These are phyloP conservation scores for Pharnaceum exiguum DNA, from an alignment of 148 eudicot genomes.

Conservation along the genomic window DNA sequence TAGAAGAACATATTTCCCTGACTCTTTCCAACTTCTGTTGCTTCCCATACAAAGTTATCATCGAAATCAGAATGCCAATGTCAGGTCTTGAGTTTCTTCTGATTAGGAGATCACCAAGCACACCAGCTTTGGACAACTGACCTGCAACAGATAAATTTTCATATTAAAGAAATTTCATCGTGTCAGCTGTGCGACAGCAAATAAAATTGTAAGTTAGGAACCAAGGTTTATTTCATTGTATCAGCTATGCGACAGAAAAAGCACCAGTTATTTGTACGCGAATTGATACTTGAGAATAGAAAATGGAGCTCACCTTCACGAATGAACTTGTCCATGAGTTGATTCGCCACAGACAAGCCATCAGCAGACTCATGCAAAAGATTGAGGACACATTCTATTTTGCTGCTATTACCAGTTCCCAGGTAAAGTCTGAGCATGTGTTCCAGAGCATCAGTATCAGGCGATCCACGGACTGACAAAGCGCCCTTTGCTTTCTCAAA, in stretches of 20 bases:
- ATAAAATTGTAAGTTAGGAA: too few relatives aligned
- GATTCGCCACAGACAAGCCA: conserved; percentile 57
- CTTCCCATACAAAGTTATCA: conserved; percentile 59
- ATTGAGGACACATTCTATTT: conserved; percentile 36
- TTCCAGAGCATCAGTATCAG: conserved; percentile 45
- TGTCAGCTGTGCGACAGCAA: background rate
- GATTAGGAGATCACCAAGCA: conserved; percentile 41
- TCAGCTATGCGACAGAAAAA: background rate
- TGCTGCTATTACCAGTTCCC: conserved; percentile 29
- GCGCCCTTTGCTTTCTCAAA: conserved; percentile 20
- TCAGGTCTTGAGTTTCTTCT: conserved; percentile 43
- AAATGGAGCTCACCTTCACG: conserved; percentile 41
- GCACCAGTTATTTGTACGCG: background rate
- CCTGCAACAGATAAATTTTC: conserved; percentile 30
- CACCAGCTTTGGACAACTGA: conserved; percentile 44
- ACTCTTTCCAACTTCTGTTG: conserved; percentile 47
- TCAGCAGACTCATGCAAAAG: conserved; percentile 46
- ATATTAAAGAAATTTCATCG: background rate
- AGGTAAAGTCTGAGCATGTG: conserved; percentile 53
- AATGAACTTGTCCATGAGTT: conserved; percentile 43
- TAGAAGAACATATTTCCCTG: conserved; percentile 36
- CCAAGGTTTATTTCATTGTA: too few relatives aligned
- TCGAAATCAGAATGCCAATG: conserved; percentile 49
- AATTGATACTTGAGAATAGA: background rate
- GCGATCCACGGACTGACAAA: conserved; percentile 29